A percentile compares a stretch with the other conserved stretches of the same genome.
These are phyloP conservation scores for Saccharomyces mikatae DNA, from an alignment of 805 yeast genomes.

Conservation along the genomic window DNA sequence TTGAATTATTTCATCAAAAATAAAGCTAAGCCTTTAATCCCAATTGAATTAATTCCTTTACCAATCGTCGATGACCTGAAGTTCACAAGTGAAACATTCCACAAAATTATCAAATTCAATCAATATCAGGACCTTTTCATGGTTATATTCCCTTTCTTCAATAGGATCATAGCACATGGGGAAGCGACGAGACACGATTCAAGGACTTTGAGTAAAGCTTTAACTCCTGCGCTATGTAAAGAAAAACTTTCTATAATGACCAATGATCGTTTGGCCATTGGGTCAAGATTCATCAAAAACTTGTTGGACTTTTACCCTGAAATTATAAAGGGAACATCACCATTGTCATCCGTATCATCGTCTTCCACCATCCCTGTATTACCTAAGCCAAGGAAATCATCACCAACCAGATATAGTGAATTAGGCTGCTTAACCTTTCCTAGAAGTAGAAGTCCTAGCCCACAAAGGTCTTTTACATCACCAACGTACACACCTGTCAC, in stretches of 20 bases:
- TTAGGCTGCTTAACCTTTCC: background rate
- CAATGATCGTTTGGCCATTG: conserved; percentile 42
- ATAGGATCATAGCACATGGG: conserved; percentile 33
- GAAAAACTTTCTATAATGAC: conserved; percentile 36
- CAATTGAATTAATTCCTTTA: conserved; percentile 39
- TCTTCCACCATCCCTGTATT: conserved; percentile 12
- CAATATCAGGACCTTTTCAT: conserved; percentile 29
- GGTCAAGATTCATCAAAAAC: conserved; percentile 46
- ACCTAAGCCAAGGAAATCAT: conserved; percentile 23
- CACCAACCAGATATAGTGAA: conserved; percentile 17
- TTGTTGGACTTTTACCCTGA: conserved; percentile 43
- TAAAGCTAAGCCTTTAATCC: conserved; percentile 47
- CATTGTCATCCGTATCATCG: background rate
- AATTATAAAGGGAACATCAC: conserved; percentile 15
- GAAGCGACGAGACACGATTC: conserved; percentile 37
- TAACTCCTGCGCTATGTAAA: conserved; percentile 52
- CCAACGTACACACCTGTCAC: conserved; percentile 11
- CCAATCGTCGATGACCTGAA: conserved; percentile 46
- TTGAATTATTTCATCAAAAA: conserved; percentile 40
- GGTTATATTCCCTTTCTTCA: conserved; percentile 41
- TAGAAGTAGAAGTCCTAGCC: conserved; percentile 7
- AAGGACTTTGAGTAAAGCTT: conserved; percentile 34
- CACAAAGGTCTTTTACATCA: conserved; percentile 5
- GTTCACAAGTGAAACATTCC: conserved; percentile 35
- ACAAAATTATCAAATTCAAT: conserved; percentile 28